Evolutionary conservation across 2,329 filamentous ascomycete species (phyloP).

Genomic region (Hymenoscyphus scutula): DNA sequence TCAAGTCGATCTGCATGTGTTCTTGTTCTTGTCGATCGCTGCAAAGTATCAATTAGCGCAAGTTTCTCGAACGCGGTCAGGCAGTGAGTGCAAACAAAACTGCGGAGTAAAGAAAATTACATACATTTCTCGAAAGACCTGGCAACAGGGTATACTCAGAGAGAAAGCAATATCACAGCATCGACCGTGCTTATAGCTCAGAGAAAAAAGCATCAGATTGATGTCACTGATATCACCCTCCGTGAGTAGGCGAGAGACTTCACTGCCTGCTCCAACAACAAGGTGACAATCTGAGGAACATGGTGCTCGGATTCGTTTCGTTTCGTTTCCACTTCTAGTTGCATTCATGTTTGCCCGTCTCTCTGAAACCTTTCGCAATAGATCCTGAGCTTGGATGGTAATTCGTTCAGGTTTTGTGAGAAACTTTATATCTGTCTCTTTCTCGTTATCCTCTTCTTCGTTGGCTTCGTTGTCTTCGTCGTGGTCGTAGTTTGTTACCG

Average conservation of each 20-base stretch:
- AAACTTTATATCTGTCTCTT: not conserved
- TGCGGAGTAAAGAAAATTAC: not conserved
- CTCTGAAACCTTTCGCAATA: constrained; percentile 22
- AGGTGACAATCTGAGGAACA: not conserved
- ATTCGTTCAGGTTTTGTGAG: not conserved
- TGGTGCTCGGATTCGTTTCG: not conserved
- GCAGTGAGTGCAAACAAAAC: not conserved
- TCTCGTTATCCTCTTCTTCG: constrained; percentile 13
- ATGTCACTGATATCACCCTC: constrained; percentile 12
- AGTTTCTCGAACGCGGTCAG: no score
- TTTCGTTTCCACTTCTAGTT: not conserved
- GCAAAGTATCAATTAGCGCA: not conserved
- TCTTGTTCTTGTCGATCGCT: constrained; percentile 20
- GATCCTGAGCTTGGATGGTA: constrained; percentile 19
- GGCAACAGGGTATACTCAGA: constrained; percentile 30
- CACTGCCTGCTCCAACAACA: not conserved
- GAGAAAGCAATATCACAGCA: constrained; percentile 30
- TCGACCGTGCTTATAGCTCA: constrained; percentile 18
- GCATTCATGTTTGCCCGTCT: not conserved
- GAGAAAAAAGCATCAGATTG: constrained; percentile 21
- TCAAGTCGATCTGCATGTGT: not conserved
- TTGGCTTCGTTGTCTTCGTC: constrained; percentile 18
- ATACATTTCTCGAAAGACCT: constrained; percentile 19
- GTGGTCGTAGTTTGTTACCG: not conserved
- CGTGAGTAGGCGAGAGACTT: not conserved